phyloP scores from a whole-genome alignment of 306 rosid species.

The Hippophae gyantsensis region DNA sequence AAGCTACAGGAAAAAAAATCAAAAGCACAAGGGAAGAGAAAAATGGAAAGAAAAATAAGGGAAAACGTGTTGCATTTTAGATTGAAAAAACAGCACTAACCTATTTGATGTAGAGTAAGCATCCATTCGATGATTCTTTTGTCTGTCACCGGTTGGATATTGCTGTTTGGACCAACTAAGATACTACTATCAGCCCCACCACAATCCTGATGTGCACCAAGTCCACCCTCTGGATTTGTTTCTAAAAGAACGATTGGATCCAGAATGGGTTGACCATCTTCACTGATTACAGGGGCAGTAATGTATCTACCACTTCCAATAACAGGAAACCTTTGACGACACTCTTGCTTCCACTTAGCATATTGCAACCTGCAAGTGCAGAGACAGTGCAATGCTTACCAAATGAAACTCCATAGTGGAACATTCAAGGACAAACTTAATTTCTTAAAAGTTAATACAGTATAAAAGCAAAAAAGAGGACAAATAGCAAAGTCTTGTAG shows the following conservation, averaged over 20 bases:
- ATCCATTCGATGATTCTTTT: constrained; percentile 80
- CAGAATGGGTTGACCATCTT: constrained; percentile 72
- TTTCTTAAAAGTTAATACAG: neutral
- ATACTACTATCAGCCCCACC: constrained; percentile 7
- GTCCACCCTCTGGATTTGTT: constrained; percentile 42
- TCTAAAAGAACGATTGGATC: constrained; percentile 68
- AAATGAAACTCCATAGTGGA: neutral
- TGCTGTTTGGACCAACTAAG: constrained; percentile 20
- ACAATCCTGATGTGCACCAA: constrained; percentile 29
- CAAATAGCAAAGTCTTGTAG: neutral
- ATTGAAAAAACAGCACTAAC: constrained; percentile 32
- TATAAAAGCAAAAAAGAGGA: neutral
- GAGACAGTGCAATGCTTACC: constrained; percentile 2
- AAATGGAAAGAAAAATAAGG: too few relatives aligned
- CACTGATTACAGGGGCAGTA: constrained; percentile 78
- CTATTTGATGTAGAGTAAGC: constrained; percentile 97
- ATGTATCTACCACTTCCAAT: constrained; percentile 91
- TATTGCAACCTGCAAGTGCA: constrained; percentile 54
- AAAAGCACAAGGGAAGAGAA: neutral
- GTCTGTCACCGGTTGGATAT: constrained; percentile 42
- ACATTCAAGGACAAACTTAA: neutral
- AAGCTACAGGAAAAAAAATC: neutral
- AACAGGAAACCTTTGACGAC: constrained; percentile 74
- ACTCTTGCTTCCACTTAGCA: constrained; percentile 77
- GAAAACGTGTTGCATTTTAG: neutral